Base-by-base conservation (phyloP, 352 stramenopile species). In the Blastocystis sp. region DNA sequence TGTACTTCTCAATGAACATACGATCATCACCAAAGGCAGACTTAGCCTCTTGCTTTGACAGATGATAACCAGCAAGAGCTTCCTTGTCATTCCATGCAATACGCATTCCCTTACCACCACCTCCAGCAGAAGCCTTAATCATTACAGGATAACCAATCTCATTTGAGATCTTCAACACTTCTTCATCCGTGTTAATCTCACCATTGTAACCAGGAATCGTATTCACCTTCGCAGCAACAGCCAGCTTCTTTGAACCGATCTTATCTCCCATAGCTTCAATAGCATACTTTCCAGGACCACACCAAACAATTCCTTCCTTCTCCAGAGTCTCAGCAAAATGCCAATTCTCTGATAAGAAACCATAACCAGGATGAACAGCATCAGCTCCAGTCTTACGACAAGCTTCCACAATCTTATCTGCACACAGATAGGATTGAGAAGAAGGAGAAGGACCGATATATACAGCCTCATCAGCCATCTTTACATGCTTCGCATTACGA, bases 81-180 rank as follows among this genome's bases (percentile, higher is more conserved):
- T 91, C 88, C 59, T 88, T 88, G 52, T 91, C 89, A 67, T 90
- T 90, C 63, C 93, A 95, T 35, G 94, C 95, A 2, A 98, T 94
- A 56, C 96, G 91, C 95, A 98, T 98, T 42, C 95, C 95, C 89
- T 98, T 98, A 35, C 95, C 96, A 56, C 95, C 94, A 51, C 96
- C 96, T 39, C 96, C 95, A 5, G 94, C 93, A 57, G 91, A 95
- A 6, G 96, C 96, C 90, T 98, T 98, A 89, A 98, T 96, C 92
- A 98, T 97, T 1, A 98, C 93, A 0, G 96, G 96, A 89, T 98
- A 98, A 6, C 94, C 94, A 65, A 98, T 97, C 7, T 97, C 92
- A 52, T 92, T 90, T 0, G 95, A 91, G 61, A 98, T 92, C 75
- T 92, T 89, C 4, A 97, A 88, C 0, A 93, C 92, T 21, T 96